Base-by-base conservation (phyloP, 2,329 filamentous ascomycete species). In the Teratosphaeriaceae sp. region DNA sequence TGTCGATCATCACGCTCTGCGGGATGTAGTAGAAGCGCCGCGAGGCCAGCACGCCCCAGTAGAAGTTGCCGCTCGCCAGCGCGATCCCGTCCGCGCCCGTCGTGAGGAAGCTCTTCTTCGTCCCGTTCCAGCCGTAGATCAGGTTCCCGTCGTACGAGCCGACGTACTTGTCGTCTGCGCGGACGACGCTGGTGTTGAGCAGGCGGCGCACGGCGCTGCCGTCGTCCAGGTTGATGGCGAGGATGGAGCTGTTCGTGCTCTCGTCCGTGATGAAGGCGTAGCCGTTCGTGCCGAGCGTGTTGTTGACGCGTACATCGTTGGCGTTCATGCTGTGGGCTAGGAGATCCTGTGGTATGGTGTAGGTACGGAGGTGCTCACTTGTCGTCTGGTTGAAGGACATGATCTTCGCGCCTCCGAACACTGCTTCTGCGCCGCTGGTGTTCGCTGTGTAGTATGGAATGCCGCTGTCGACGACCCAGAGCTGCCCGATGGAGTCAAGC, bases 221-320 rank as follows among this genome's bases (percentile, higher is more conserved):
- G 13, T 61, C 58, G 22, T 59, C 57, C 1, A 70, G 58, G 45
- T 69, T 59, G 30, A 69, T 58, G 3, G 65, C 57, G n/a, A 68
- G 36, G 3, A 70, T 48, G 8, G 63, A 66, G 29, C 63, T 63
- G 19, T 59, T 57, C 5, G 53, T 57, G 27, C 60, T 64, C 15
- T 61, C 65, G 44, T 70, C 67, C 3, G 67, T 66, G 26, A 70
- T 57, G 41, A 69, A 70, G 0, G 65, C 66, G 38, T 61, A 68
- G 5, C 66, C 66, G 18, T 53, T 55, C 3, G 56, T 56, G 6
- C 65, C 66, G 13, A 68, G 57, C 2, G 65, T 68, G 38, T 65
- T 68, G 49, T 70, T 70, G 53, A 70, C 61, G 15, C 65, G 60
- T 29, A 70, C 50, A 44, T 70, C 67, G 39, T 70, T 70, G 46